Conservation (phyloP, 495 filamentous ascomycete genomes). For the Bryoglossum gracile region DNA sequence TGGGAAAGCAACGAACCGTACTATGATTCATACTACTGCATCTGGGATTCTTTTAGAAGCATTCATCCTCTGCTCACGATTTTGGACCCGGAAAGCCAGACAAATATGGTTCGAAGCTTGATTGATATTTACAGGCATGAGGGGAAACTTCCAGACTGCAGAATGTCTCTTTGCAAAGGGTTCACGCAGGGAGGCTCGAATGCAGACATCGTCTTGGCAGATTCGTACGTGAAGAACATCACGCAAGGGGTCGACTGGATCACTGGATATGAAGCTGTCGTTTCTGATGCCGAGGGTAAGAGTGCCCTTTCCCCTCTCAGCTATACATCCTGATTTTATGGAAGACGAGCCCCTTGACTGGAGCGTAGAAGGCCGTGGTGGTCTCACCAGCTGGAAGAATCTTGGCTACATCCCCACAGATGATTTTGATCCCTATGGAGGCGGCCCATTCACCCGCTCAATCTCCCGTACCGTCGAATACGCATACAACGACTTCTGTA, state of each 20-base stretch:
- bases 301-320: slow-evolving; percentile 29
- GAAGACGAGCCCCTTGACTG: slow-evolving; percentile 51
- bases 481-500: slow-evolving; percentile 71
- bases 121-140: slow-evolving; percentile 66
- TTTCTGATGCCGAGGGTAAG: slow-evolving; percentile 46
- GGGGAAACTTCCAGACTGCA: slow-evolving; percentile 23
- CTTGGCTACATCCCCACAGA: slow-evolving; percentile 64
- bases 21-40: slow-evolving; percentile 69
- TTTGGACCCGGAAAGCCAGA: slow-evolving; percentile 57
- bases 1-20: slow-evolving; percentile 70
- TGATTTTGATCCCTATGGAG: slow-evolving; percentile 61
- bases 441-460: slow-evolving; percentile 61
- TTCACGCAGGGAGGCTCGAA: slow-evolving; percentile 75
- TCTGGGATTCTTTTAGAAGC: slow-evolving; percentile 70
- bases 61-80: slow-evolving; percentile 67
- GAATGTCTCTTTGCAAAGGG: slow-evolving; percentile 58
- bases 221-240: slow-evolving; percentile 66
- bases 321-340: too few relatives aligned
- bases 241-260: slow-evolving; percentile 57
- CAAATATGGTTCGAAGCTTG: slow-evolving; percentile 61
- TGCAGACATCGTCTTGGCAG: slow-evolving; percentile 58
- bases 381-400: slow-evolving; percentile 48
- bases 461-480: slow-evolving; percentile 71
- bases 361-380: slow-evolving; percentile 64
- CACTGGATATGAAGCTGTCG: slow-evolving; percentile 61